These are phyloP conservation scores for Saksenaea vasiformis DNA, from an alignment of 371 early-diverging fungal species.

Conservation along the genomic window DNA sequence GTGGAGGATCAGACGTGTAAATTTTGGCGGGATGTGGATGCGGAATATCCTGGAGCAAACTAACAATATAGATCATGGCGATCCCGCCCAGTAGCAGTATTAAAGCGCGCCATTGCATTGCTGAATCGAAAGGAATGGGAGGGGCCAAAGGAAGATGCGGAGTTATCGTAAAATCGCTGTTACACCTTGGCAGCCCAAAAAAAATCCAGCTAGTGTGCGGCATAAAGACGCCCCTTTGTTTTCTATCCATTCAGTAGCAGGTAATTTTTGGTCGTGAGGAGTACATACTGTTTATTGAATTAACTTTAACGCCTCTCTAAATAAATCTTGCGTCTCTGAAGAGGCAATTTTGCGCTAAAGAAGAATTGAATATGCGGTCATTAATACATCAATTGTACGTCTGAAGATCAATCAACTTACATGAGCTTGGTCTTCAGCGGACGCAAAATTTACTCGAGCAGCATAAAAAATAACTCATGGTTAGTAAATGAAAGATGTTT, in stretches of 20 bases:
- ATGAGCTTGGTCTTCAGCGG: too few relatives aligned
- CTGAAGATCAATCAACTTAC: too few relatives aligned
- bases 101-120: conserved; percentile 51
- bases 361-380: too few relatives aligned
- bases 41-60: conserved; percentile 37
- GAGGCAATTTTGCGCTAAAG: too few relatives aligned
- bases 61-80: conserved; percentile 36
- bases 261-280: too few relatives aligned
- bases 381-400: too few relatives aligned
- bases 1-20: conserved; percentile 17
- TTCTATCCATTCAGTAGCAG: background rate
- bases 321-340: too few relatives aligned
- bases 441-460: too few relatives aligned
- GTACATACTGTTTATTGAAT: too few relatives aligned
- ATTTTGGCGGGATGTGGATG: conserved; percentile 41
- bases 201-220: background rate
- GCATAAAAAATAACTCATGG: too few relatives aligned
- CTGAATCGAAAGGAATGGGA: conserved; percentile 2
- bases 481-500: too few relatives aligned
- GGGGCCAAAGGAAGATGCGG: background rate
- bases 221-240: background rate
- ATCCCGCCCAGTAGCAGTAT: conserved; percentile 36
- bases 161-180: background rate
- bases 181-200: background rate
- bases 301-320: too few relatives aligned